phyloP scores from a whole-genome alignment of 495 filamentous ascomycete species.

The Elaphomyces granulatus region DNA sequence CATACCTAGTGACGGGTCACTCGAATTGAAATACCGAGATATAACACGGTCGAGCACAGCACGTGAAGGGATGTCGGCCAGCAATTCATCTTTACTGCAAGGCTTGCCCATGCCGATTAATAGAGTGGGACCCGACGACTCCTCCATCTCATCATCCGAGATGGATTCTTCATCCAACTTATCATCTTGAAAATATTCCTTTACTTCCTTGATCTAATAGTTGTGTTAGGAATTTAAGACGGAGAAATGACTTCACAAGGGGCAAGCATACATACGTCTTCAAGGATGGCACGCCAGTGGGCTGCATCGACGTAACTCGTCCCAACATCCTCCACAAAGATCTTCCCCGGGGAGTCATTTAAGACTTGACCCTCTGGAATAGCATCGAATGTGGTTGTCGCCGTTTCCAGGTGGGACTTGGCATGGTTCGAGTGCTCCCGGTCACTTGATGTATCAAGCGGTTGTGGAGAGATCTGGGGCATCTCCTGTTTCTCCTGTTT shows the following conservation, averaged over 20 bases:
- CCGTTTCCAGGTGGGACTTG: too few relatives aligned
- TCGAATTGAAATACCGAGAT: slow-evolving; percentile 29
- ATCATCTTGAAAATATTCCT: slow-evolving; percentile 16
- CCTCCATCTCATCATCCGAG: slow-evolving; percentile 17
- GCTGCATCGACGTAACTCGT: slow-evolving; percentile 35
- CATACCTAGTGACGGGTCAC: slow-evolving; percentile 29
- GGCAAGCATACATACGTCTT: slow-evolving; percentile 27
- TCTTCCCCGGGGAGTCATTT: slow-evolving; percentile 47
- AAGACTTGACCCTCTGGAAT: too few relatives aligned
- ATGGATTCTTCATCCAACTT: slow-evolving; percentile 10
- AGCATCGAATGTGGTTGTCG: too few relatives aligned
- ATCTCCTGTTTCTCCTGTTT: slow-evolving; percentile 7
- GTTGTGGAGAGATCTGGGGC: too few relatives aligned
- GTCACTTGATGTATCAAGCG: too few relatives aligned
- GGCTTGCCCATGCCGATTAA: slow-evolving; percentile 25
- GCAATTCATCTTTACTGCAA: slow-evolving; percentile 23
- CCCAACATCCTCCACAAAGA: slow-evolving; percentile 45
- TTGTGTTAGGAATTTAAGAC: neutral
- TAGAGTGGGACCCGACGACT: slow-evolving; percentile 21
- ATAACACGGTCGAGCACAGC: slow-evolving; percentile 30
- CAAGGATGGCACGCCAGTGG: slow-evolving; percentile 37
- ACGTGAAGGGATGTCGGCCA: slow-evolving; percentile 27
- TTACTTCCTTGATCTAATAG: slow-evolving; percentile 26
- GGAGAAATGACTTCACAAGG: slow-evolving; percentile 4
- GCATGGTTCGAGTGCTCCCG: too few relatives aligned